Base-by-base conservation (phyloP, 2,329 filamentous ascomycete species). In the Dissoconium aciculare region DNA sequence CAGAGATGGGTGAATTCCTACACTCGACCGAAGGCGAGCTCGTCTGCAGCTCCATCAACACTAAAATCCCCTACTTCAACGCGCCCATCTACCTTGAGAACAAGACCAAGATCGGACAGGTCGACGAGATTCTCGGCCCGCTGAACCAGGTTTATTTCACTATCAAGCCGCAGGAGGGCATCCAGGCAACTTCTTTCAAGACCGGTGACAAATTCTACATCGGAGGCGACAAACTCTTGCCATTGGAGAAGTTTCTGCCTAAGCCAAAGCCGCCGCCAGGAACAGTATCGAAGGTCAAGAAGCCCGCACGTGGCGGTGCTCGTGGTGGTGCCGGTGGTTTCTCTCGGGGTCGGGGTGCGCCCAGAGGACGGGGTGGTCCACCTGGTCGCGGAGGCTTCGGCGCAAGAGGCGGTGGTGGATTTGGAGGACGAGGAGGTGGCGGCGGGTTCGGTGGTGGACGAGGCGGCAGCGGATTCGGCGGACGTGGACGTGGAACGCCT, bases 121-220 rank as follows among this genome's bases (percentile, higher is more conserved):
- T 98, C 54, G 89, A 98, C 63, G 89, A 98, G 64, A 80, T 98
- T 45, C 77, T 98, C 46, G 89, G 89, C 35, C 87, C 89, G 41
- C 81, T 98, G 60, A 95, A 93, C 69, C 79, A 94, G 61, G 82
- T 95, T 51, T 93, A 79, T 67, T 98, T 98, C 69, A 95, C 87
- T 51, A 79, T 98, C 60, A 95, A 95, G 66, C 85, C 87, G 32
- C 76, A 83, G 55, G 87, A 95, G 56, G 89, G 89, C 49, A 95
- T 98, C 57, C 80, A 92, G 59, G 84, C 89, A 39, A 73, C 76
- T 36, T 89, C 80, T 24, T 98, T 95, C 75, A 92, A 94, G 67
- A 63, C 76, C 40, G 89, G 89, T 54, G 89, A 95, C 68, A 93
- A 91, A 64, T 91, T 98, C 63, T 98, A 76, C 29, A 31, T 31